These are phyloP conservation scores for Glonium stellatum DNA, from an alignment of 495 filamentous ascomycete genomes.

Conservation along the genomic window DNA sequence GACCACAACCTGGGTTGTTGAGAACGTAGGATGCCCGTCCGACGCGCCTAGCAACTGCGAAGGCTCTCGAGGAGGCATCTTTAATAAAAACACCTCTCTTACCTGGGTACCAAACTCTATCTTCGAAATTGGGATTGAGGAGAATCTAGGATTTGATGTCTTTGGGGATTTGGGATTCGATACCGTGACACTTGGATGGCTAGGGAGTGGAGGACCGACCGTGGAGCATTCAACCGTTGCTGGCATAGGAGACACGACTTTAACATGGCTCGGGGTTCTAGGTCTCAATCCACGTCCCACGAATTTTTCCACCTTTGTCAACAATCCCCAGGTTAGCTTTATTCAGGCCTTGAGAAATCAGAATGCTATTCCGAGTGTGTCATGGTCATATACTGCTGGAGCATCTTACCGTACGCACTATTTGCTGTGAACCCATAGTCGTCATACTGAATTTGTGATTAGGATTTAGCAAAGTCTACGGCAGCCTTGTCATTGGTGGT, in stretches of 20 bases:
- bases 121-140: constrained; percentile 48
- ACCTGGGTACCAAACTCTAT: constrained; percentile 51
- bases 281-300: constrained; percentile 44
- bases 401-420: constrained; percentile 38
- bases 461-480: constrained; percentile 45
- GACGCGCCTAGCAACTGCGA: constrained; percentile 29
- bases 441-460: constrained; percentile 31
- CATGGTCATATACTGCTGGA: constrained; percentile 51
- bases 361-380: constrained; percentile 43
- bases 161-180: constrained; percentile 58
- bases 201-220: constrained; percentile 30
- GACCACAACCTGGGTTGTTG: constrained; percentile 53
- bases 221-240: constrained; percentile 45
- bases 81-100: constrained; percentile 44
- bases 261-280: constrained; percentile 50
- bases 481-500: constrained; percentile 48
- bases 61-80: constrained; percentile 46
- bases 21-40: constrained; percentile 42
- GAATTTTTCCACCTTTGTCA: constrained; percentile 34
- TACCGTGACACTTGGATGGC: constrained; percentile 35
- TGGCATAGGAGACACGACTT: constrained; percentile 48
- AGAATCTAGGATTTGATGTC: constrained; percentile 44
- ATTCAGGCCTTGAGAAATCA: constrained; percentile 42
- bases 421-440: constrained; percentile 10
- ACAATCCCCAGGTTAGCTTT: constrained; percentile 36